Evolutionary conservation across 257 asterid species (phyloP).

Genomic region (Coffea canephora): DNA sequence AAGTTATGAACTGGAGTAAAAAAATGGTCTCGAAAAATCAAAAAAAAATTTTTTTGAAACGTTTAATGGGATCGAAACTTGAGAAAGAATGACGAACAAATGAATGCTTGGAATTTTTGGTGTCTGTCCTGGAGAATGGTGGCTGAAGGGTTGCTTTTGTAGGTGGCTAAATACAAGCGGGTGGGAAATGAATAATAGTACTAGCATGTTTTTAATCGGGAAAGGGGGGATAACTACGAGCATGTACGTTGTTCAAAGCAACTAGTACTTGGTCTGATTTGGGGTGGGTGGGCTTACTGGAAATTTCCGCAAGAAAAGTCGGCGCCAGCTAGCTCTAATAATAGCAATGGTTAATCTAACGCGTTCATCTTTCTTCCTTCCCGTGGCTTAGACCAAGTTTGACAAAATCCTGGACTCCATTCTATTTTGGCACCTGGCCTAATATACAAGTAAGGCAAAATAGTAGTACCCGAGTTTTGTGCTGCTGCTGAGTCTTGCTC

Average conservation of each 20-base stretch:
- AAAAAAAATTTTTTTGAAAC: background rate
- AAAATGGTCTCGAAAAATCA: background rate
- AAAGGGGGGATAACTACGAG: background rate
- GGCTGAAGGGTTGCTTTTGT: constrained; percentile 9
- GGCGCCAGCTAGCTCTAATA: constrained; percentile 14
- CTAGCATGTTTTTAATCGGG: background rate
- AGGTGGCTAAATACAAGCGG: background rate
- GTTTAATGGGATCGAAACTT: background rate
- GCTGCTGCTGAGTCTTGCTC: too few species aligned
- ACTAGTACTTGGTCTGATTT: too few species aligned
- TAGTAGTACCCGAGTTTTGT: too few species aligned
- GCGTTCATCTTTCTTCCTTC: constrained; percentile 2
- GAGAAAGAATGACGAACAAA: background rate
- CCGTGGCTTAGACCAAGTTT: background rate
- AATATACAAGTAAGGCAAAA: too few species aligned
- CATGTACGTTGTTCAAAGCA: too few species aligned
- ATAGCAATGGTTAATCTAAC: background rate
- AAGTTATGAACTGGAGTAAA: background rate
- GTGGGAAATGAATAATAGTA: too few species aligned
- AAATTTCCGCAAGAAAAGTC: background rate
- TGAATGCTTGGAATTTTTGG: background rate
- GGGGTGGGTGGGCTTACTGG: background rate
- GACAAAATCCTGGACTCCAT: background rate
- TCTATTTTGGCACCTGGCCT: background rate
- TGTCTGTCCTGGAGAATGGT: background rate